Conservation (phyloP, 2,329 filamentous ascomycete species). For the Claviceps cyperi region DNA sequence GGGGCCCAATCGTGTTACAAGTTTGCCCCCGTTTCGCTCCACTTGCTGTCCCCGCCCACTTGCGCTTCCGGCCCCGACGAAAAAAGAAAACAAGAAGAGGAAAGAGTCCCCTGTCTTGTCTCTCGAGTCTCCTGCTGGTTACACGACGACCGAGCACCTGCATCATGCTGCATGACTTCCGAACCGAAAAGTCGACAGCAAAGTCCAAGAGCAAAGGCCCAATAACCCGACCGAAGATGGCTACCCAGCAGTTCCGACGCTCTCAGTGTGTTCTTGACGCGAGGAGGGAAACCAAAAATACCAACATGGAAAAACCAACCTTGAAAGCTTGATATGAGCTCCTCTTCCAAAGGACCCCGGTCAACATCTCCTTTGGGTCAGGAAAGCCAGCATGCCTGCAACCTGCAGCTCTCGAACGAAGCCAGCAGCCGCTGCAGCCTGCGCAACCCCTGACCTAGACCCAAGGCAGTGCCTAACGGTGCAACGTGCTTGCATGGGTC, state of each 20-base stretch:
- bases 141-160: no score
- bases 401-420: not conserved
- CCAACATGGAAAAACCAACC: not conserved
- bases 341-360: not conserved
- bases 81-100: not conserved
- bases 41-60: not conserved
- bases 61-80: not conserved
- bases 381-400: not conserved
- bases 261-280: not conserved
- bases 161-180: no score
- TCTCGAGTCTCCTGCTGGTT: no score
- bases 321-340: no score
- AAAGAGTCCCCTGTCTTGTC: not conserved
- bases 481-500: not conserved
- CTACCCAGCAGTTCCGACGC: no score
- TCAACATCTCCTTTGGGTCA: not conserved
- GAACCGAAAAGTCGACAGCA: no score
- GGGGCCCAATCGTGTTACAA: no score
- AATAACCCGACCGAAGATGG: no score
- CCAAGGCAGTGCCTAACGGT: not conserved
- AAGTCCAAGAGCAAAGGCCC: no score
- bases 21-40: no score
- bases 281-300: not conserved
- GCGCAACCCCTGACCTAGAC: constrained; percentile 1
- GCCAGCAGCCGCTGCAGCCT: not conserved